Conservation (phyloP, 1,284 basidiomycete species). For the Fomitopsis schrenkii region DNA sequence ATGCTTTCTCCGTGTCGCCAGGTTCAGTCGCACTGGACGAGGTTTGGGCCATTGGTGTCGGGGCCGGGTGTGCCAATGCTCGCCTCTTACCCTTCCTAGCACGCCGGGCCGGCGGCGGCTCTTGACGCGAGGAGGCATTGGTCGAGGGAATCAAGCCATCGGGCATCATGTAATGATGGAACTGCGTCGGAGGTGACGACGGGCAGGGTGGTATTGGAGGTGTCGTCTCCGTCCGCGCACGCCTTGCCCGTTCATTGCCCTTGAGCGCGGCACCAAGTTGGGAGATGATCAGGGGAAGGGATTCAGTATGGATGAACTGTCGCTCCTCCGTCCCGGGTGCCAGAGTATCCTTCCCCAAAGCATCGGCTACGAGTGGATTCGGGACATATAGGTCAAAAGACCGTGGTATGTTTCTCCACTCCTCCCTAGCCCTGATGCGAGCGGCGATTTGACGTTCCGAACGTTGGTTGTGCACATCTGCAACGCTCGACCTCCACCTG, state of each 20-base stretch:
- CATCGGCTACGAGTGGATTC: constrained; percentile 26
- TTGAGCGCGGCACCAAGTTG: constrained; percentile 54
- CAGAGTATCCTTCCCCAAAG: constrained; percentile 11
- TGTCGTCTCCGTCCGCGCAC: constrained; percentile 13
- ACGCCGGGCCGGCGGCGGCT: constrained; percentile 16
- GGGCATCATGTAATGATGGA: constrained; percentile 36
- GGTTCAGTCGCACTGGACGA: neutral
- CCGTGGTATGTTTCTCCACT: constrained; percentile 53
- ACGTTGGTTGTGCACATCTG: constrained; percentile 44
- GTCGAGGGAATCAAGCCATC: constrained; percentile 13
- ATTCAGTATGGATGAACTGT: constrained; percentile 50
- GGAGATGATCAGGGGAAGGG: constrained; percentile 50
- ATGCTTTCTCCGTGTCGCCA: constrained; percentile 41
- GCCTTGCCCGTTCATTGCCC: constrained; percentile 22
- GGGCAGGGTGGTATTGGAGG: constrained; percentile 6
- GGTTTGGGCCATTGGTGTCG: neutral
- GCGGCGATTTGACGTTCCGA: constrained; percentile 57
- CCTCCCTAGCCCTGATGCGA: constrained; percentile 56
- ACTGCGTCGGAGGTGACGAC: constrained; percentile 9
- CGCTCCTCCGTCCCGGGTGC: constrained; percentile 21
- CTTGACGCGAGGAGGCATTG: neutral
- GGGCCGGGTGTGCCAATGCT: neutral
- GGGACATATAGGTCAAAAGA: constrained; percentile 66
- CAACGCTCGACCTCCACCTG: constrained; percentile 37
- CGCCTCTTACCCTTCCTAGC: constrained; percentile 35